Percentiles rank a stretch among this genome's conserved stretches.
phyloP scores from a whole-genome alignment of 768 basidiomycete species.

The Suillus americanus region DNA sequence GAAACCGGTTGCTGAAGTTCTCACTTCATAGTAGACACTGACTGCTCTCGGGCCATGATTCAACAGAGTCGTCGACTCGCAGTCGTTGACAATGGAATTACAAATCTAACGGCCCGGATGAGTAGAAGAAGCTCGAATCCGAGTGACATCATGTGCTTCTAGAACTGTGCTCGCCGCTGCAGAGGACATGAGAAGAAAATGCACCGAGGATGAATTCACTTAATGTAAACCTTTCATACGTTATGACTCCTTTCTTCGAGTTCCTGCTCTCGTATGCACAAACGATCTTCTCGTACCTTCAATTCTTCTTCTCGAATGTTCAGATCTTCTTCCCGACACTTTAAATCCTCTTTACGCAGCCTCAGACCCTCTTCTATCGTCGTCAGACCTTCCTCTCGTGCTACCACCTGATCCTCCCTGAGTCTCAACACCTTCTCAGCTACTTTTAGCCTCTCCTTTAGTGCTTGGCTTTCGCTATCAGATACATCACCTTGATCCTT shows the following conservation, averaged over 20 bases:
- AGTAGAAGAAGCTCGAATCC: background rate
- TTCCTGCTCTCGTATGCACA: background rate
- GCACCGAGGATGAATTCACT: background rate
- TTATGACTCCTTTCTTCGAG: background rate
- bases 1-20: background rate
- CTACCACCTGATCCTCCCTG: background rate
- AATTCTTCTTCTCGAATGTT: constrained; percentile 1
- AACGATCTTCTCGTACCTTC: constrained; percentile 4
- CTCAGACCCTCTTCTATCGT: constrained; percentile 3
- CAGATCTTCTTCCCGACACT: constrained; percentile 1
- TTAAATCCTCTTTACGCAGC: constrained; percentile 4
- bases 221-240: background rate
- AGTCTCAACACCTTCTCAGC: background rate
- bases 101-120: background rate
- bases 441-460: background rate
- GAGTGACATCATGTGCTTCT: background rate
- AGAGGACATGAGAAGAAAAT: background rate
- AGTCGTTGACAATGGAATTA: background rate
- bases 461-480: background rate
- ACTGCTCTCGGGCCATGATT: too few relatives aligned
- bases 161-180: background rate
- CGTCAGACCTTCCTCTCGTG: background rate
- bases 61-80: background rate
- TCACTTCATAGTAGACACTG: background rate
- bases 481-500: background rate